Percentiles rank a stretch among this genome's conserved stretches.
These are phyloP conservation scores for Plasmodium gonderi DNA, from an alignment of 169 alveolate genomes.

Conservation along the genomic window DNA sequence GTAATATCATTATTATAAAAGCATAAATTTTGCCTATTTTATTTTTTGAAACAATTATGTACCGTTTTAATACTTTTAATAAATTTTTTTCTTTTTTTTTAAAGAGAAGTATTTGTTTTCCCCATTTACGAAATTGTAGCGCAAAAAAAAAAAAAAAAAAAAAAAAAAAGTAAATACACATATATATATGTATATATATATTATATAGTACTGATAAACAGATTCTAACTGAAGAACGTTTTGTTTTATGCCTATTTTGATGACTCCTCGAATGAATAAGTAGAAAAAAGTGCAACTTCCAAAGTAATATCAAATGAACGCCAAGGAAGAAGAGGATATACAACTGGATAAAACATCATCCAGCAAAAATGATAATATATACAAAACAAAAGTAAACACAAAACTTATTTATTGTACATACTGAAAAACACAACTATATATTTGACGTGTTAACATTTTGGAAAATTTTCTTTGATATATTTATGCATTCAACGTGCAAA, in stretches of 20 bases:
- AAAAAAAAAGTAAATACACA: not conserved
- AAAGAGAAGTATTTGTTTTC: not conserved
- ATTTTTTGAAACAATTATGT: not conserved
- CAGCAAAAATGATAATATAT: not conserved
- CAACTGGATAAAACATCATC: constrained; percentile 2
- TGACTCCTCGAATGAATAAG: not conserved
- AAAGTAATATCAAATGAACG: constrained; percentile 1
- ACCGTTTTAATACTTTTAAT: not conserved
- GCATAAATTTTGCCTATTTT: not conserved
- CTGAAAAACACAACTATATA: not conserved
- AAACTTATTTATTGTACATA: not conserved
- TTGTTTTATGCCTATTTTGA: not conserved
- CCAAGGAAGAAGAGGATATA: not conserved
- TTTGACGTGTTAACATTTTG: not conserved
- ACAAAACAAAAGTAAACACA: not conserved
- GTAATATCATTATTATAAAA: not conserved
- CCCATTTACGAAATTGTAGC: not conserved
- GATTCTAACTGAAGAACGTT: not conserved
- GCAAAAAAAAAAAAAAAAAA: constrained; percentile 2
- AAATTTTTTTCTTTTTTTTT: not conserved
- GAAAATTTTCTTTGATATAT: not conserved
- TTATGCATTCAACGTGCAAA: not conserved
- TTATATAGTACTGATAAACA: not conserved
- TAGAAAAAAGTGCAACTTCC: not conserved
- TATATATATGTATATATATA: not conserved